Conservation (phyloP, 2,329 filamentous ascomycete species). For the Fusarium dlaminii region DNA sequence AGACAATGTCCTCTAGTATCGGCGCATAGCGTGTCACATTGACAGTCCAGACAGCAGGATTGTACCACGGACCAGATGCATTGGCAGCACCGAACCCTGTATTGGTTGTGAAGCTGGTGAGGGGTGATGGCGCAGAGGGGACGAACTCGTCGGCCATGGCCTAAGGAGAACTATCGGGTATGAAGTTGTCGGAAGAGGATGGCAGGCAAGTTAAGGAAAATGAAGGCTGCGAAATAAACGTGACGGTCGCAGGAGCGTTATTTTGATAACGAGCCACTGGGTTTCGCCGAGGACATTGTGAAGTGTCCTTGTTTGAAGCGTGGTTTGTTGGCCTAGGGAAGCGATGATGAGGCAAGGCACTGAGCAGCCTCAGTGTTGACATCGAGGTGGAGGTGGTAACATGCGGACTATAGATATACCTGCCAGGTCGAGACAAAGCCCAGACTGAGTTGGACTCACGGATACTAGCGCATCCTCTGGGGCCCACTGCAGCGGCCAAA, state of each 20-base stretch:
- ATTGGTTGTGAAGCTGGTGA: slow-evolving; percentile 31
- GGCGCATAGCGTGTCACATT: slow-evolving; percentile 70
- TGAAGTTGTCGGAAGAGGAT: not conserved
- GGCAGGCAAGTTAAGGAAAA: not conserved
- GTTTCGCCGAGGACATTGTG: slow-evolving; percentile 35
- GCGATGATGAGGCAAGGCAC: slow-evolving; percentile 22
- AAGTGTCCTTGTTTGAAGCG: slow-evolving; percentile 25
- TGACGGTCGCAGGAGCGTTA: not conserved
- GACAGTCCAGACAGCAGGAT: slow-evolving; percentile 65
- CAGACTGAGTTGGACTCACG: not conserved
- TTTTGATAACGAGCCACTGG: slow-evolving; percentile 19
- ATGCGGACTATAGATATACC: not conserved
- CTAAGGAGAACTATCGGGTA: slow-evolving; percentile 11
- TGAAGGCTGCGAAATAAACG: not conserved
- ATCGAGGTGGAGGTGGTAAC: slow-evolving; percentile 10
- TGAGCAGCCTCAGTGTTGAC: slow-evolving; percentile 12
- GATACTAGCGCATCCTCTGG: slow-evolving; percentile 7
- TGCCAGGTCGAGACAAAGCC: not conserved
- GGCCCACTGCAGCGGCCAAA: not conserved
- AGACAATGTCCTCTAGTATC: slow-evolving; percentile 73
- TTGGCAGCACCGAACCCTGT: slow-evolving; percentile 13
- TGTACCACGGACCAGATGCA: slow-evolving; percentile 56
- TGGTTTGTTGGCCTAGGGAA: slow-evolving; percentile 20
- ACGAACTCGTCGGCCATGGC: slow-evolving; percentile 40
- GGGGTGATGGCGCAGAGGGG: slow-evolving; percentile 28